Base-by-base conservation (phyloP, 2,329 filamentous ascomycete genomes). In the Penicillium frequentans region DNA sequence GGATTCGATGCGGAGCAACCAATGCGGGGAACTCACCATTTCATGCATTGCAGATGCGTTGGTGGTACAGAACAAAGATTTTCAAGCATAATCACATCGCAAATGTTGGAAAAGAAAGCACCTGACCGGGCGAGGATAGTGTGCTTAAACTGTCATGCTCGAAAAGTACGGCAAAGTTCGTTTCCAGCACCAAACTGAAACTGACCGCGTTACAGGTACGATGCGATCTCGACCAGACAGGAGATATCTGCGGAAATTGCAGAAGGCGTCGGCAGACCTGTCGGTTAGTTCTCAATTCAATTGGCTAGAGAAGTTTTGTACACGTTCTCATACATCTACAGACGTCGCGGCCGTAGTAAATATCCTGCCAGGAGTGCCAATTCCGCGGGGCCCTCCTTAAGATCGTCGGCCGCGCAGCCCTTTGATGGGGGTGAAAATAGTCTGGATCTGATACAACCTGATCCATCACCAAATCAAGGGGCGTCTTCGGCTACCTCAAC, bases 151-250 rank as follows among this genome's bases (percentile, higher is more conserved):
- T 39, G 35, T 5, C 35, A 39, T 39, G 35, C 35, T 39, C 35
- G 35, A 19, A 39, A 39, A 39, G 35, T 39, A 39, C 19, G 9
- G 3, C 9, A n/a, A 9, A 7, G 9, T 10, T 9, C 8, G 19
- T 19, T 39, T 19, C 8, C 35, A 39, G 4, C 19, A 19, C 16
- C 16, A 39, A 39, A 39, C 9, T n/a, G n/a, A 39, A 10, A 39
- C 35, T 39, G n/a, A 39, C 35, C 35, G n/a, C 16, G 14, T 19
- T 19, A 1, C 16, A 39, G 35, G 35, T 39, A 39, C 35, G 35
- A 39, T 39, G 35, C n/a, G 35, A 39, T n/a, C 35, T 39, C n/a
- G 35, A 39, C 8, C 35, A 39, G 35, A 39, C 35, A 19, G 35
- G 35, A 19, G 35, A 39, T 39, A 7, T 39, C 35, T 39, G 35